Evolutionary conservation across 345 rosid genomes (phyloP).

Genomic region (Iberis pinnata): DNA sequence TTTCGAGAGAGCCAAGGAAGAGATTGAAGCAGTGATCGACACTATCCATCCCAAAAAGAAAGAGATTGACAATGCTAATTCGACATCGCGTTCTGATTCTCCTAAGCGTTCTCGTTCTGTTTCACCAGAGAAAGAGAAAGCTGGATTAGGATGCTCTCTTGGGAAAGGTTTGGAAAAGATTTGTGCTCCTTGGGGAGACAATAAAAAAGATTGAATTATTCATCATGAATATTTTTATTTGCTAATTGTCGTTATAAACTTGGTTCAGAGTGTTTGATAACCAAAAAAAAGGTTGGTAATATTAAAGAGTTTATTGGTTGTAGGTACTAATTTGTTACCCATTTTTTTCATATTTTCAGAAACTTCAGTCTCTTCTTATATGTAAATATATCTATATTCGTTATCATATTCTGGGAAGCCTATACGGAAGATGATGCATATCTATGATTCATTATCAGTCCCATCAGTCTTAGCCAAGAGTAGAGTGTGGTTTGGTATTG

Average conservation of each 20-base stretch:
- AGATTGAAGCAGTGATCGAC: conserved; percentile 43
- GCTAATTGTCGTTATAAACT: not conserved
- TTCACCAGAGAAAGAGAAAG: conserved; percentile 32
- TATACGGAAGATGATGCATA: too few species aligned
- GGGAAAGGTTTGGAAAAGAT: conserved; percentile 44
- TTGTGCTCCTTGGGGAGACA: conserved; percentile 33
- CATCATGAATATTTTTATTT: conserved; percentile 18
- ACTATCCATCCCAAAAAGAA: conserved; percentile 41
- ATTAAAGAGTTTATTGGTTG: conserved; percentile 13
- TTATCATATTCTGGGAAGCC: too few species aligned
- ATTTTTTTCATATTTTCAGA: not conserved
- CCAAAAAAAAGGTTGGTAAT: too few species aligned
- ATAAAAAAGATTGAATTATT: conserved; percentile 24
- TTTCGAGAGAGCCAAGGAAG: conserved; percentile 50
- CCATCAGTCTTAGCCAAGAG: too few species aligned
- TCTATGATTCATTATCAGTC: too few species aligned
- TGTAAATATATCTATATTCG: not conserved
- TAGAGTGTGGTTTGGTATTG: too few species aligned
- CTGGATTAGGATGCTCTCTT: conserved; percentile 38
- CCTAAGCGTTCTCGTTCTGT: conserved; percentile 5
- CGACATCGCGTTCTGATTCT: not conserved
- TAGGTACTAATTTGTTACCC: conserved; percentile 4
- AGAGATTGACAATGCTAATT: conserved; percentile 13
- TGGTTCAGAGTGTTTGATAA: not conserved
- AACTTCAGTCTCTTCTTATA: not conserved